A percentile compares a stretch with the other conserved stretches of the same genome.
phyloP scores from a whole-genome alignment of 257 asterid genomes.

The Cynanchum wilfordii region DNA sequence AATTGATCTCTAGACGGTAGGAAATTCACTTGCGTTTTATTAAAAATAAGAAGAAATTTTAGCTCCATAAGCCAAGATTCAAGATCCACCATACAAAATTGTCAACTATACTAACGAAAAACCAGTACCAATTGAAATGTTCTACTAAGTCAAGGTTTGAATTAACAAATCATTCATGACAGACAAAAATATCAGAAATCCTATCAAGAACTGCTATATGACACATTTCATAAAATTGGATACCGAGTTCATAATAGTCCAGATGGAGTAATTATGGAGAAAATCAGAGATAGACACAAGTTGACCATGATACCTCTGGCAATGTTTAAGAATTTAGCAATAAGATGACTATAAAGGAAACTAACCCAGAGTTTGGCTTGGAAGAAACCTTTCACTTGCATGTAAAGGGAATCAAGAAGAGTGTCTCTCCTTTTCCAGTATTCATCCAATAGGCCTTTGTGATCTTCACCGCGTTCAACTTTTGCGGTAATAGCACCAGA shows the following conservation, averaged over 20 bases:
- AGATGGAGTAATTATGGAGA: not conserved
- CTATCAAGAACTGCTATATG: not conserved
- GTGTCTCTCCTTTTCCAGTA: constrained; percentile 68
- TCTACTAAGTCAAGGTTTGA: not conserved
- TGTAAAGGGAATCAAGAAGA: constrained; percentile 76
- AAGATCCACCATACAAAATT: not conserved
- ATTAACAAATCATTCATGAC: not conserved
- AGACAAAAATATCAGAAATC: not conserved
- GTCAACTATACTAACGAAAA: not conserved
- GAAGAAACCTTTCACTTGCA: constrained; percentile 53
- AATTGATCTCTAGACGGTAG: not conserved
- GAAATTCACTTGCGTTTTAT: not conserved
- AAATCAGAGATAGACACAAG: constrained; percentile 4
- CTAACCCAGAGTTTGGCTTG: constrained; percentile 55
- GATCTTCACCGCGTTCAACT: constrained; percentile 77
- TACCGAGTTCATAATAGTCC: not conserved
- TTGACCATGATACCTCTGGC: not conserved
- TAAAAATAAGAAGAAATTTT: not conserved
- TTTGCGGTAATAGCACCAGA: constrained; percentile 74
- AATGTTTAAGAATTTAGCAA: constrained; percentile 8
- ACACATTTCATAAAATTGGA: not conserved
- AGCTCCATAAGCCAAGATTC: not conserved
- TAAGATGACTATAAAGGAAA: constrained; percentile 11
- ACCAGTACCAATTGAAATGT: not conserved
- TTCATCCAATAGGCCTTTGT: constrained; percentile 59